phyloP scores from a whole-genome alignment of 2,329 filamentous ascomycete genomes.

The Stenocarpella maydis region DNA sequence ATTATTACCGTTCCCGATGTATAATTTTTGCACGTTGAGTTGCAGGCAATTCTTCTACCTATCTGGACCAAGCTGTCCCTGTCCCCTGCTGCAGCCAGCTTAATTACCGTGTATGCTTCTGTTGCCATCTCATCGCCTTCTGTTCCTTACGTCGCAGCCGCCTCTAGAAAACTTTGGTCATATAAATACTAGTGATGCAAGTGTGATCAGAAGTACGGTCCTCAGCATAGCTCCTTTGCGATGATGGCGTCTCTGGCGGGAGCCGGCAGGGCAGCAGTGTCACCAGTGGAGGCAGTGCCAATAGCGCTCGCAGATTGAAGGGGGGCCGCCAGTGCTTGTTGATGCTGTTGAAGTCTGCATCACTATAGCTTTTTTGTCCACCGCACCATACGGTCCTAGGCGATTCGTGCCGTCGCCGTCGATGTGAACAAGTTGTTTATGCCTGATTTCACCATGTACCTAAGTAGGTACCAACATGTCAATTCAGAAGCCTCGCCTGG shows the following conservation, averaged over 20 bases:
- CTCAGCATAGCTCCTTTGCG: background rate
- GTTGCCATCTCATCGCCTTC: background rate
- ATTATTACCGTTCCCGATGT: background rate
- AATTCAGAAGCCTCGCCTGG: background rate
- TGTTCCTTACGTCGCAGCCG: constrained; percentile 1
- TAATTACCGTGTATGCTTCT: too few species aligned
- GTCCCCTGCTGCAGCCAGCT: too few species aligned
- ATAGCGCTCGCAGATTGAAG: background rate
- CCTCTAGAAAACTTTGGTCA: constrained; percentile 3
- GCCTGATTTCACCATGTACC: background rate
- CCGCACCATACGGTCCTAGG: background rate
- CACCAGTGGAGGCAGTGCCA: background rate
- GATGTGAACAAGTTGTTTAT: background rate
- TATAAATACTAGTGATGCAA: background rate
- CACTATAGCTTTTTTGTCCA: background rate
- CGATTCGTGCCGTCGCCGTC: constrained; percentile 11
- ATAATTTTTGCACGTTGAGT: background rate
- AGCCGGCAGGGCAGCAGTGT: background rate
- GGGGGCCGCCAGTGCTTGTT: too few species aligned
- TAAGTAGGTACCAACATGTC: background rate
- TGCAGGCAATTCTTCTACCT: background rate
- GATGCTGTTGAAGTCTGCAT: background rate
- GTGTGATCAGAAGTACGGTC: background rate
- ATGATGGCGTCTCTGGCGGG: background rate
- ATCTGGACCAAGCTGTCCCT: background rate